phyloP scores from a whole-genome alignment of 305 asterid genomes.

The Fraxinus ornus region DNA sequence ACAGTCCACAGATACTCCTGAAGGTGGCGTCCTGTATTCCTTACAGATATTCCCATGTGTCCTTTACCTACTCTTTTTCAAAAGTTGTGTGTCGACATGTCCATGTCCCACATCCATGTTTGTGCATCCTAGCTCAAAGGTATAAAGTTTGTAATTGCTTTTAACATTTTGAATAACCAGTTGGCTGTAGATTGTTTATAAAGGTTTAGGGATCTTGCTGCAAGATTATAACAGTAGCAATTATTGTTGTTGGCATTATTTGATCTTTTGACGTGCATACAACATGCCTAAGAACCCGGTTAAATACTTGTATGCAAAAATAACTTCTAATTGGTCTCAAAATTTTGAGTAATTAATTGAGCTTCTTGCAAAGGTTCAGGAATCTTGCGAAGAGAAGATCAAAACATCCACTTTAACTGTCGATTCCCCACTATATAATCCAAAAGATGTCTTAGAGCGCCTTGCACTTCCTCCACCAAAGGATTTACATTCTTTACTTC shows the following conservation, averaged over 20 bases:
- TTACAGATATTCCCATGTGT: background rate
- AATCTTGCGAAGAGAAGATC: slow-evolving; percentile 42
- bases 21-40: background rate
- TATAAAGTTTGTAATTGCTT: background rate
- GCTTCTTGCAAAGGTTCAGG: slow-evolving; percentile 46
- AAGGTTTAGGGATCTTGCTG: background rate
- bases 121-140: background rate
- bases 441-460: slow-evolving; percentile 61
- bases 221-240: background rate
- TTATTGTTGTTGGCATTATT: background rate
- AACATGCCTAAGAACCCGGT: background rate
- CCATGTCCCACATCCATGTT: background rate
- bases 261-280: background rate
- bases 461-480: slow-evolving; percentile 75
- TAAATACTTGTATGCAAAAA: background rate
- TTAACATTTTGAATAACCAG: background rate
- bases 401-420: slow-evolving; percentile 24
- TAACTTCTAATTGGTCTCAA: background rate
- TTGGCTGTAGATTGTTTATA: background rate
- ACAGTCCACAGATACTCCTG: background rate
- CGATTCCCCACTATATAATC: slow-evolving; percentile 47
- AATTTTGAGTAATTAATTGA: slow-evolving; percentile 1
- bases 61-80: background rate
- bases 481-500: slow-evolving; percentile 77
- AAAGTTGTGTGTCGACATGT: background rate